Evolutionary conservation across 2,329 filamentous ascomycete species (phyloP).

Genomic region (Parascedosporium putredinis): DNA sequence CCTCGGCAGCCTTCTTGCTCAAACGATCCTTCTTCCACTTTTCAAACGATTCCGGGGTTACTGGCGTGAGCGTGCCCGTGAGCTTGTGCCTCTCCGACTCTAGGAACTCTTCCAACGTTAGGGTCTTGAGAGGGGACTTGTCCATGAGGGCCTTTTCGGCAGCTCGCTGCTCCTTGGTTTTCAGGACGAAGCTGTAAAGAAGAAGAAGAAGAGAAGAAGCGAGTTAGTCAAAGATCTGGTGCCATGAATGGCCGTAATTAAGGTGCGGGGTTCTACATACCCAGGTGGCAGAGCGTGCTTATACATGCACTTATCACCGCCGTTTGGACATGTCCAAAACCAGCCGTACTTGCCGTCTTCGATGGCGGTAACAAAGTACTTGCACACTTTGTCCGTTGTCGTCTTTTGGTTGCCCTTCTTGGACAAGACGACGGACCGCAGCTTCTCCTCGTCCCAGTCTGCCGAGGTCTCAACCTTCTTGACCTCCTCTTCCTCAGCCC

Average conservation of each 20-base stretch:
- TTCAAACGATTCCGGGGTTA: conserved; percentile 83
- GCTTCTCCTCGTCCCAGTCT: conserved; percentile 95
- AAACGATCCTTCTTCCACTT: conserved; percentile 95
- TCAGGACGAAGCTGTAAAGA: conserved; percentile 69
- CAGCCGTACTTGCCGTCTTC: conserved; percentile 98
- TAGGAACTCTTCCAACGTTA: conserved; percentile 94
- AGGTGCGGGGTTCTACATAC: no score
- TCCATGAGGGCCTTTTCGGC: conserved; percentile 94
- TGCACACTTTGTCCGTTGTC: conserved; percentile 97
- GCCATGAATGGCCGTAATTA: no score
- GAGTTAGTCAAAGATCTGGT: no score
- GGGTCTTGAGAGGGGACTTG: conserved; percentile 86
- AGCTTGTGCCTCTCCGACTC: conserved; percentile 95
- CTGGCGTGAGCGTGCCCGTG: conserved; percentile 81
- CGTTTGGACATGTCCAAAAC: conserved; percentile 98
- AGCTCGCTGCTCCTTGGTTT: conserved; percentile 93
- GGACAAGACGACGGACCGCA: conserved; percentile 79
- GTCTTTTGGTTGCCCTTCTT: conserved; percentile 97
- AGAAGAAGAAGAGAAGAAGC: conserved; percentile 11
- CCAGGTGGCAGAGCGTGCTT: conserved; percentile 90
- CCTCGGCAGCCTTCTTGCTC: conserved; percentile 91
- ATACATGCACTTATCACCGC: conserved; percentile 97
- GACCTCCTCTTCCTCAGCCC: conserved; percentile 61
- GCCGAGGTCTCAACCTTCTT: conserved; percentile 91
- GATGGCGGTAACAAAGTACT: conserved; percentile 92